These are phyloP conservation scores for Lavandula angustifolia DNA, from an alignment of 257 asterid species.

Conservation along the genomic window DNA sequence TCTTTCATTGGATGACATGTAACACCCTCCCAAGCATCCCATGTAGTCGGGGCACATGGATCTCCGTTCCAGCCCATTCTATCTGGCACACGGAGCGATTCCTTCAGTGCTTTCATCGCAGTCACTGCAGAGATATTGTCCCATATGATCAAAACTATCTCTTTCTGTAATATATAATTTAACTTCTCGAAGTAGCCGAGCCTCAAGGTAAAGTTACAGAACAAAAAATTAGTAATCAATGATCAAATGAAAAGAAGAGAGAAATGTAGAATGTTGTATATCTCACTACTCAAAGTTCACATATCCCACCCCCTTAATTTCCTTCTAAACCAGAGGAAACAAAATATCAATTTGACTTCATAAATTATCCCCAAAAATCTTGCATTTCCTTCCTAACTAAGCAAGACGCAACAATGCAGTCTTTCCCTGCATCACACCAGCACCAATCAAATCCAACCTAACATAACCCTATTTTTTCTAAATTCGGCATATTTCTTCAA, in stretches of 20 bases:
- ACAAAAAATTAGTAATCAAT: neutral
- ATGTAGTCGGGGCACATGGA: slow-evolving; percentile 93
- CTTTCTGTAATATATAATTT: neutral
- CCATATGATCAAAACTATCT: slow-evolving; percentile 1
- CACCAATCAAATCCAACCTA: neutral
- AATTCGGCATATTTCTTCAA: slow-evolving; percentile 16
- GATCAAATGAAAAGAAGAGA: too few species aligned
- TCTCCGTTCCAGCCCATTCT: slow-evolving; percentile 99
- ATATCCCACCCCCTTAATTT: neutral
- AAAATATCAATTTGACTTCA: neutral
- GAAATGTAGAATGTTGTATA: too few species aligned
- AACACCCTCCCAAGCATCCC: slow-evolving; percentile 99
- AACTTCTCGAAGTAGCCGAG: neutral
- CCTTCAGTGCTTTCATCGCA: slow-evolving; percentile 93
- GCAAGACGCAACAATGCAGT: neutral
- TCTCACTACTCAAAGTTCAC: neutral
- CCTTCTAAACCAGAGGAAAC: neutral
- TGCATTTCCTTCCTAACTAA: slow-evolving; percentile 13
- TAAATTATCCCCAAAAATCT: neutral
- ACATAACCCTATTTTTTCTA: neutral
- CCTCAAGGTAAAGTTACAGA: neutral
- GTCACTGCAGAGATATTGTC: slow-evolving; percentile 48
- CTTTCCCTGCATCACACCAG: neutral
- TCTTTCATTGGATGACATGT: slow-evolving; percentile 66
- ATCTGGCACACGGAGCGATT: slow-evolving; percentile 84